A percentile compares a stretch with the other conserved stretches of the same genome.
phyloP scores from a whole-genome alignment of 1,284 basidiomycete species.

The Ceratobasidium sp. region DNA sequence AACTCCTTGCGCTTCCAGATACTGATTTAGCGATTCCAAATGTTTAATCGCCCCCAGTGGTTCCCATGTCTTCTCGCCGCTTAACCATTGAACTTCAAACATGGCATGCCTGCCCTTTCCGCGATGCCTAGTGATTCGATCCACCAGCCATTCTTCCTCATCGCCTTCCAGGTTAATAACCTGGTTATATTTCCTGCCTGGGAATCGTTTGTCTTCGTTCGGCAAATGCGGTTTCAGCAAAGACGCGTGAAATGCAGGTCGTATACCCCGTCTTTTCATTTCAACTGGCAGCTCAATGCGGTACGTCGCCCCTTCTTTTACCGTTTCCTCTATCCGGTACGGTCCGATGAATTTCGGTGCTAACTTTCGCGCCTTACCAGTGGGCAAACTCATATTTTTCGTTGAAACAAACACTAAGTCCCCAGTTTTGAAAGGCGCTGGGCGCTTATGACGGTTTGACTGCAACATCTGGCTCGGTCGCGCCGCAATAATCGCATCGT shows the following conservation, averaged over 20 bases:
- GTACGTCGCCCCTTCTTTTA: slow-evolving; percentile 53
- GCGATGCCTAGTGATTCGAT: slow-evolving; percentile 50
- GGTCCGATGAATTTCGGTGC: slow-evolving; percentile 58
- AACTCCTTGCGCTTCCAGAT: slow-evolving; percentile 4
- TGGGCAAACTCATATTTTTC: slow-evolving; percentile 56
- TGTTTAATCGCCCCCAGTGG: neutral
- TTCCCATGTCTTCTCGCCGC: slow-evolving; percentile 59
- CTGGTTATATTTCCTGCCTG: neutral
- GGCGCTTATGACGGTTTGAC: slow-evolving; percentile 54
- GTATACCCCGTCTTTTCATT: slow-evolving; percentile 7
- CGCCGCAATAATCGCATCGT: slow-evolving; percentile 57
- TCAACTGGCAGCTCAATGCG: slow-evolving; percentile 54
- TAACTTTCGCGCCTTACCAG: slow-evolving; percentile 55
- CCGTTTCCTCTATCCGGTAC: slow-evolving; percentile 53
- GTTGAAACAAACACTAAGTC: slow-evolving; percentile 56
- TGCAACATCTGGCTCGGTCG: slow-evolving; percentile 53
- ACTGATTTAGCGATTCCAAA: neutral
- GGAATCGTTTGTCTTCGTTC: slow-evolving; percentile 5
- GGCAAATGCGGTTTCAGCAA: slow-evolving; percentile 17
- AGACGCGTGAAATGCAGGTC: slow-evolving; percentile 4
- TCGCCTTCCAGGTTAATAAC: neutral
- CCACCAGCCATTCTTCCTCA: slow-evolving; percentile 7
- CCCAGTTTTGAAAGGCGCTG: slow-evolving; percentile 17
- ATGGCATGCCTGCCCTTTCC: slow-evolving; percentile 52
- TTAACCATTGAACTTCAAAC: slow-evolving; percentile 59